These are phyloP conservation scores for Dothideomycetes sp. DNA, from an alignment of 2,329 filamentous ascomycete genomes.

Conservation along the genomic window DNA sequence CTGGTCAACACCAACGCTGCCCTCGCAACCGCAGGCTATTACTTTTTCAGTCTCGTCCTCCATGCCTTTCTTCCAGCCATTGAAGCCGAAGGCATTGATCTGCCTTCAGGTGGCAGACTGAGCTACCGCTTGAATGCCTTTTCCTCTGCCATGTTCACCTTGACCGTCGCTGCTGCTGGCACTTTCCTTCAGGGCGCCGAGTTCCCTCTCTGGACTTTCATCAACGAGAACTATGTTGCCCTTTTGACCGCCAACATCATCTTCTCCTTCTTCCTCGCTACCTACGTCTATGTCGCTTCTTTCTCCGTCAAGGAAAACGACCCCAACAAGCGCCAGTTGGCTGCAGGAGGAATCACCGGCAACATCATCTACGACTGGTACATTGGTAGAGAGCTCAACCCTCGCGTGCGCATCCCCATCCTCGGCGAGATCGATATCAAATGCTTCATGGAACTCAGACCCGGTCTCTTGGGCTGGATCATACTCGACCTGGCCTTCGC, in stretches of 20 bases:
- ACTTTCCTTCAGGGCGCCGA: slow-evolving; percentile 69
- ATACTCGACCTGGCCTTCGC: slow-evolving; percentile 76
- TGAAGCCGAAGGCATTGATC: slow-evolving; percentile 59
- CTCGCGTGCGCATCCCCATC: slow-evolving; percentile 66
- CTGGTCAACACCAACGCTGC: slow-evolving; percentile 62
- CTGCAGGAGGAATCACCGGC: slow-evolving; percentile 69
- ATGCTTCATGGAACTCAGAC: slow-evolving; percentile 80
- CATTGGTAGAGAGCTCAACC: slow-evolving; percentile 92
- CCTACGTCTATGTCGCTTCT: slow-evolving; percentile 71
- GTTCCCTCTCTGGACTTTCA: slow-evolving; percentile 85
- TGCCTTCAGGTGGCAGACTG: slow-evolving; percentile 62
- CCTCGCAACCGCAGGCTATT: slow-evolving; percentile 67
- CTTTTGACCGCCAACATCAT: slow-evolving; percentile 75
- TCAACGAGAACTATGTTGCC: slow-evolving; percentile 82
- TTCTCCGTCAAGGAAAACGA: slow-evolving; percentile 75
- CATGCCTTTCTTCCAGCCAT: slow-evolving; percentile 68
- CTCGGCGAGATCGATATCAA: slow-evolving; percentile 87
- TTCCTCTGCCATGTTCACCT: slow-evolving; percentile 61
- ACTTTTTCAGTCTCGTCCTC: slow-evolving; percentile 63
- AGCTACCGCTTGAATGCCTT: slow-evolving; percentile 73
- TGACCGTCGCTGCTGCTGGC: slow-evolving; percentile 62
- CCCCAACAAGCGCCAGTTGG: slow-evolving; percentile 63
- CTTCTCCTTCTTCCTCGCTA: slow-evolving; percentile 62
- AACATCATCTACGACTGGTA: slow-evolving; percentile 94
- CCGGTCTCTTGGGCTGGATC: slow-evolving; percentile 82